Evolutionary conservation across 345 rosid genomes (phyloP), one percentile per base, ranked within the genome.

Genomic region (Pistacia integerrima): DNA sequence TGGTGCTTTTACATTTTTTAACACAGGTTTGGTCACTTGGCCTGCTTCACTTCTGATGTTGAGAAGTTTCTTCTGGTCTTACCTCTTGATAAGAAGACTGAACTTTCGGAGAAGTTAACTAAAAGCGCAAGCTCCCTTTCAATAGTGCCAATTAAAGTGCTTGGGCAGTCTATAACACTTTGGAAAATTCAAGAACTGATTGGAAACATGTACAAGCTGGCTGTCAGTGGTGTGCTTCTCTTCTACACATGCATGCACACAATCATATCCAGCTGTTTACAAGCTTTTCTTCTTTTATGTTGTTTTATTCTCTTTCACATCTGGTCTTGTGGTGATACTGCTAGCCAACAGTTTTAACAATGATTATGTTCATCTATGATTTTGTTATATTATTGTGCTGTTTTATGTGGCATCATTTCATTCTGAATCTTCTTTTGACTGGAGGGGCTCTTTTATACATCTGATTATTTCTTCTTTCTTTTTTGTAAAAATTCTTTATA

Each of bases 11-110:
- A 72, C 35, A 56, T 33, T 74, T 72, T 64, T 77, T 69, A 78
- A 70, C 70, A 62, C 93, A 97, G 98, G 88, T 93, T 92, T 88
- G 97, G 98, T 85, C 99, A 92, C 86, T 80, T 92, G 77, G 97
- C 97, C 60, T 94, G 97, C 85, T 94, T 84, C 86, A 78, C 93
- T 77, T 88, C 97, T 38, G 99, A 92, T 77, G 80, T 92, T 61
- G 95, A 91, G 82, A 82, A 77, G 74, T 92, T 78, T 80, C 86
- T 94, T 85, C 88, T 86, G 82, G 92, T 89, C 64, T 85, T 97
- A 79, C 69, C 97, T 79, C 78, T 84, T 28, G 86, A 85, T 61
- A 84, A 86, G 80, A 89, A 83, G 82, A 80, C 59, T 61, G 92
- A 91, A 66, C 84, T 92, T 82, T 76, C 88, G 70, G 87, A 79